These are phyloP conservation scores for Leccinellum luteum DNA, from an alignment of 768 basidiomycete genomes.

Conservation along the genomic window DNA sequence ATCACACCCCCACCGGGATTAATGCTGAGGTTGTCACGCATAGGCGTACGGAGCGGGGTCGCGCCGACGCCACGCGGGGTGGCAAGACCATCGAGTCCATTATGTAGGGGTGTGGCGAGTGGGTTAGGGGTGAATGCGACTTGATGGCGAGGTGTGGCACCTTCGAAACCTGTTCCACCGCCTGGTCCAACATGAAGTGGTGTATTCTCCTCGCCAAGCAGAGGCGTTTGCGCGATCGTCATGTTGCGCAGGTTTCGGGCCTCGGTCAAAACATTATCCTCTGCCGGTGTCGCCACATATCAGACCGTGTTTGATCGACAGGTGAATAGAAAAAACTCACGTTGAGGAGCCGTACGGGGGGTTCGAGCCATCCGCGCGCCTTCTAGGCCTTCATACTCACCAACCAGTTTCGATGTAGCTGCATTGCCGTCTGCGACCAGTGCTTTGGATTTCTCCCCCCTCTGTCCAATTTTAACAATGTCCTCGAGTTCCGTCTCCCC, in stretches of 20 bases:
- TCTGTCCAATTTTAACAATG: slow-evolving; percentile 96
- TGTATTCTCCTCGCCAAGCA: slow-evolving; percentile 97
- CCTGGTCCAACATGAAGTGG: slow-evolving; percentile 72
- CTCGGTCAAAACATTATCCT: slow-evolving; percentile 92
- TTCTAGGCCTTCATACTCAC: slow-evolving; percentile 90
- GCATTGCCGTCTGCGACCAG: slow-evolving; percentile 80
- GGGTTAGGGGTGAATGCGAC: slow-evolving; percentile 96
- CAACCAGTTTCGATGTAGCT: slow-evolving; percentile 81
- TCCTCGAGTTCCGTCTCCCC: slow-evolving; percentile 94
- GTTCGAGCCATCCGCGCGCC: slow-evolving; percentile 90
- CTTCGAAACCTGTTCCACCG: slow-evolving; percentile 91
- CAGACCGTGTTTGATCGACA: slow-evolving; percentile 5
- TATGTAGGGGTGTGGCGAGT: slow-evolving; percentile 77
- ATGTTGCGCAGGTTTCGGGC: slow-evolving; percentile 95
- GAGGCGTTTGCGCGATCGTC: slow-evolving; percentile 88
- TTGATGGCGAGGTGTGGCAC: slow-evolving; percentile 91
- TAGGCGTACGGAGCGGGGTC: slow-evolving; percentile 91
- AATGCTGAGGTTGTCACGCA: slow-evolving; percentile 89
- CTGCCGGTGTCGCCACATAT: slow-evolving; percentile 40
- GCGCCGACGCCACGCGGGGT: slow-evolving; percentile 59
- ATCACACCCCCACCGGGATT: slow-evolving; percentile 67
- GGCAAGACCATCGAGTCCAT: slow-evolving; percentile 42
- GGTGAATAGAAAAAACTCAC: slow-evolving; percentile 48
- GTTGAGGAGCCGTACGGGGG: slow-evolving; percentile 89
- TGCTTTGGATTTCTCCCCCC: slow-evolving; percentile 84